phyloP scores from a whole-genome alignment of 1,284 basidiomycete species.

The Puccinia brachypodii region DNA sequence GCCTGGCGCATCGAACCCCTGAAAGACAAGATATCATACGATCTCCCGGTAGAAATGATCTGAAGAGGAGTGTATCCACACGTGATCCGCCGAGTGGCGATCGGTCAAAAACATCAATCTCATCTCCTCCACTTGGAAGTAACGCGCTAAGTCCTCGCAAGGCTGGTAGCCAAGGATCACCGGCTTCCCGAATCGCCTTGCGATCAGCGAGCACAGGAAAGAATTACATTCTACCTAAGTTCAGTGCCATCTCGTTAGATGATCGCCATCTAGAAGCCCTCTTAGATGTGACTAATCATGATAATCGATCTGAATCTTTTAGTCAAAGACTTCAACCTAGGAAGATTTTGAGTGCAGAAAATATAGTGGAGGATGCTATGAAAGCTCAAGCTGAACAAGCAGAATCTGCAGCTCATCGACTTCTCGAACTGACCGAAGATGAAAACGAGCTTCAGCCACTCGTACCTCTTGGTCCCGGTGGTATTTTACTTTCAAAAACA shows the following conservation, averaged over 20 bases:
- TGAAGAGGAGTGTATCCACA: constrained; percentile 8
- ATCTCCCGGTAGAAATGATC: constrained; percentile 6
- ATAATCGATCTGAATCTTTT: constrained; percentile 28
- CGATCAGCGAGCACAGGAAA: constrained; percentile 23
- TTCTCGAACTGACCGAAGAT: constrained; percentile 74
- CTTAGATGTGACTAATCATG: constrained; percentile 29
- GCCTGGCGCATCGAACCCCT: not conserved
- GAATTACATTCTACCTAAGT: constrained; percentile 50
- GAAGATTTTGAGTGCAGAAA: constrained; percentile 56
- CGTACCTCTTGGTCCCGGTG: constrained; percentile 46
- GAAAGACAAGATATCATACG: not conserved
- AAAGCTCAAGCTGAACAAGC: constrained; percentile 82
- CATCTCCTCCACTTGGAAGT: constrained; percentile 23
- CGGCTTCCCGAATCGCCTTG: not conserved
- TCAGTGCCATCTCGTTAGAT: constrained; percentile 43
- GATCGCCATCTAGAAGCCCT: constrained; percentile 60
- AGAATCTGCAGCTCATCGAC: constrained; percentile 76
- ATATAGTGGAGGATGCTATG: constrained; percentile 75
- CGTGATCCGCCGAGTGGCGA: constrained; percentile 10
- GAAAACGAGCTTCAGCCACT: constrained; percentile 45
- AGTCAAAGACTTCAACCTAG: constrained; percentile 13
- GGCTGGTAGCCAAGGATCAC: constrained; percentile 1
- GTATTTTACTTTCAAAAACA: constrained; percentile 35
- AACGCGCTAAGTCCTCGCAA: constrained; percentile 60
- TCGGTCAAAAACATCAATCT: constrained; percentile 8